These are phyloP conservation scores for Xerocomus potaroensis DNA, from an alignment of 768 basidiomycete genomes.

Conservation along the genomic window DNA sequence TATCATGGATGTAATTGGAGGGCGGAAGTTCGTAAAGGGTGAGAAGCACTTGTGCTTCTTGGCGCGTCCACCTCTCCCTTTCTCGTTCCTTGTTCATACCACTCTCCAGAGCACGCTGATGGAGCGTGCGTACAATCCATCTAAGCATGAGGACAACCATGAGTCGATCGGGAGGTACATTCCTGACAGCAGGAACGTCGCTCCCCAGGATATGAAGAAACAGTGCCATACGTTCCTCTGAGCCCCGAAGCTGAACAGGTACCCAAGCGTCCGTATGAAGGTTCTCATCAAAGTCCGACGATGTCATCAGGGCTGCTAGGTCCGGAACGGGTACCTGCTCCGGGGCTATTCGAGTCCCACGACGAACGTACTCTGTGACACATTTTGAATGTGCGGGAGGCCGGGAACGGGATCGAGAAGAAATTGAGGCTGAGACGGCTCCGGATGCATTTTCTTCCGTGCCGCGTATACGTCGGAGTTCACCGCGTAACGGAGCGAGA, in stretches of 20 bases:
- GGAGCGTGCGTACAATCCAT: slow-evolving; percentile 53
- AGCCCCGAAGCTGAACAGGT: slow-evolving; percentile 47
- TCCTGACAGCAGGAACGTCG: slow-evolving; percentile 44
- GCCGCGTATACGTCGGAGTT: slow-evolving; percentile 53
- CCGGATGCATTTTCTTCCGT: slow-evolving; percentile 34
- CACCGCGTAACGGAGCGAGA: slow-evolving; percentile 66
- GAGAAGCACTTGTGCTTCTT: slow-evolving; percentile 59
- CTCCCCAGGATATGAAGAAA: slow-evolving; percentile 56
- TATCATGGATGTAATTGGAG: neutral
- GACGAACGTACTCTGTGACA: slow-evolving; percentile 59
- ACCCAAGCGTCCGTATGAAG: slow-evolving; percentile 24
- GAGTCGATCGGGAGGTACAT: slow-evolving; percentile 44
- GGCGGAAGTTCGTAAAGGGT: slow-evolving; percentile 37
- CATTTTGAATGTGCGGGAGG: slow-evolving; percentile 18
- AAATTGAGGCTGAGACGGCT: slow-evolving; percentile 27
- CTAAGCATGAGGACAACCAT: slow-evolving; percentile 54
- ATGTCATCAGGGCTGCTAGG: slow-evolving; percentile 44
- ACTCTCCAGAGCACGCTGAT: slow-evolving; percentile 47
- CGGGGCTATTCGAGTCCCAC: slow-evolving; percentile 59
- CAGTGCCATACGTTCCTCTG: slow-evolving; percentile 49
- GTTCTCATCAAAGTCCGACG: slow-evolving; percentile 27
- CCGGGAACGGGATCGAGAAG: slow-evolving; percentile 30
- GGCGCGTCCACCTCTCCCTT: slow-evolving; percentile 64
- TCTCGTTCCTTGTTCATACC: slow-evolving; percentile 52
- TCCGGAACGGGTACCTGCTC: slow-evolving; percentile 54